Base-by-base conservation (phyloP, 2,329 filamentous ascomycete species). In the Endocalyx cinctus region DNA sequence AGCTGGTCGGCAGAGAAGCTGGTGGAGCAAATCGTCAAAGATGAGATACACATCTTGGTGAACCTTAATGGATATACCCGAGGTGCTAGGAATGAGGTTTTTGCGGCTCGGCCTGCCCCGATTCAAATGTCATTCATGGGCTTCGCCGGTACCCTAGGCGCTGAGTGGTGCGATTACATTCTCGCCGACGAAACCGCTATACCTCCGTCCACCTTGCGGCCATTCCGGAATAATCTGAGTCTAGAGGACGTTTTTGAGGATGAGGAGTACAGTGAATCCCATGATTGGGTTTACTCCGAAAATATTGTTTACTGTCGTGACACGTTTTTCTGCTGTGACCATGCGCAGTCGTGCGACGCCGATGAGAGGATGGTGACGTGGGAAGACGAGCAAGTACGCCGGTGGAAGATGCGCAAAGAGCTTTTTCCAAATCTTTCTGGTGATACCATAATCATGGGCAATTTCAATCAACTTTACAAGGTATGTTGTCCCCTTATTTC, bases 91-190 rank as follows among this genome's bases (percentile, higher is more conserved):
- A 98, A 98, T 49, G 92, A 98, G 55, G 83, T 98, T 4, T 98
- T 98, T 58, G 92, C 92, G 15, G 92, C 92, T 15, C 79, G 94
- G 17, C 87, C 92, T 12, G 88, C 89, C 3, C 92, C 92, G 0
- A 87, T 98, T 27, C 92, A 98, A 47, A 98, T 98, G 92, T 95
- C 92, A 0, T 98, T 98, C 53, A 98, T 98, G 92, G 92, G 92
- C 1, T 98, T 98, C 56, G 92, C 92, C 0, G 92, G 92, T 8
- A 96, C 90, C 0, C 67, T 98, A 1, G 92, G 92, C 5, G 92
- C 92, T 3, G 92, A 98, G 56, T 98, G 92, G 92, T 98, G 92
- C 49, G 92, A 98, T 57, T 98, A 98, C 53, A 80, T 98, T 12
- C 74, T 97, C 17, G 89, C 92, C 4, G 92, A 98, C 52, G 72